These are phyloP conservation scores for Paecilomyces fulvus DNA, from an alignment of 2,329 filamentous ascomycete genomes.

Conservation along the genomic window DNA sequence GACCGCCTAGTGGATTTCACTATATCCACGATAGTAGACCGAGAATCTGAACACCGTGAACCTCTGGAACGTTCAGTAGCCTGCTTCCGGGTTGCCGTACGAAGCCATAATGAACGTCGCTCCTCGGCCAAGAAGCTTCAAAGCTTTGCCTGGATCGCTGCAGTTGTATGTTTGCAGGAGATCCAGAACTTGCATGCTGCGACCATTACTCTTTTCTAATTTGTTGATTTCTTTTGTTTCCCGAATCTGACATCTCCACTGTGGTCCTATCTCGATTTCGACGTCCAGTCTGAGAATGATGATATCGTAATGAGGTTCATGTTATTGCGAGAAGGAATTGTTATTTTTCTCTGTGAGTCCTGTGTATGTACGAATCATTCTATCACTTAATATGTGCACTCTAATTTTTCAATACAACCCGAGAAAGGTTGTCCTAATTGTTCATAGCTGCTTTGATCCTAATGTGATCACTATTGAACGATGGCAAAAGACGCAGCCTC, in stretches of 20 bases:
- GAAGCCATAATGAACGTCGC: background rate
- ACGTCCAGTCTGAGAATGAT: too few species aligned
- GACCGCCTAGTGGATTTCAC: conserved; percentile 13
- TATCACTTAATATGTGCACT: too few species aligned
- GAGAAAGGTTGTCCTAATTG: too few species aligned
- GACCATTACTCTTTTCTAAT: background rate
- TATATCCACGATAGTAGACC: conserved; percentile 12
- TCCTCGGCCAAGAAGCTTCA: conserved; percentile 6
- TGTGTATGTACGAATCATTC: too few species aligned
- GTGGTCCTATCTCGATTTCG: background rate
- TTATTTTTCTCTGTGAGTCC: too few species aligned
- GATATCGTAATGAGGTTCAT: too few species aligned
- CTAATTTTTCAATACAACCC: too few species aligned
- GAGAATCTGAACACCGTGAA: conserved; percentile 10
- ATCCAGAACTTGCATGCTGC: conserved; percentile 23
- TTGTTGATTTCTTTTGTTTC: background rate
- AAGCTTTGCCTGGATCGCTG: conserved; percentile 18
- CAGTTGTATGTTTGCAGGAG: conserved; percentile 15
- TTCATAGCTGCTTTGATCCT: too few species aligned
- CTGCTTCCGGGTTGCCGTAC: conserved; percentile 14
- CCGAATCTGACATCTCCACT: background rate
- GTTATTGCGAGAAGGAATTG: too few species aligned
- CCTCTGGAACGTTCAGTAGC: conserved; percentile 18
- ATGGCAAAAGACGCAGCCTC: too few species aligned
- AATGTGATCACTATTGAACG: too few species aligned